Evolutionary conservation across 1,139 yeast genomes (phyloP).

Genomic region (Candida sp.): DNA sequence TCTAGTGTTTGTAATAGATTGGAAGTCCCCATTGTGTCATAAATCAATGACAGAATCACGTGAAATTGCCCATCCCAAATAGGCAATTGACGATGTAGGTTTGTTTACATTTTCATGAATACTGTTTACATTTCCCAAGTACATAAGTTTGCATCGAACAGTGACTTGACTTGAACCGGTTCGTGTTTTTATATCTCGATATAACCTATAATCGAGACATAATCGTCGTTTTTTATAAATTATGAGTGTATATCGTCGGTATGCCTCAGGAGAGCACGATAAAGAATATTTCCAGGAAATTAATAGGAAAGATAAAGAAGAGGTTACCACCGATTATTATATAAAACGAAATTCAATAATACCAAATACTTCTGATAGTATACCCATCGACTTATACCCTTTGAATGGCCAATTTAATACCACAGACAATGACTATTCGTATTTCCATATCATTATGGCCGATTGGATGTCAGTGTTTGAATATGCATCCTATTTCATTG

Average conservation of each 20-base stretch:
- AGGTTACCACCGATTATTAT: background rate
- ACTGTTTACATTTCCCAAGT: too few species aligned
- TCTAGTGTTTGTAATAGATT: too few species aligned
- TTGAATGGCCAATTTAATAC: constrained; percentile 10
- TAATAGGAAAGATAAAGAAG: background rate
- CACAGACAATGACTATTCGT: constrained; percentile 8
- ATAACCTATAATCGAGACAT: background rate
- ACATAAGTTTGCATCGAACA: background rate
- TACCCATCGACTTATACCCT: constrained; percentile 1
- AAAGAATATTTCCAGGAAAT: constrained; percentile 15
- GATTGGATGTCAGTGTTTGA: constrained; percentile 45
- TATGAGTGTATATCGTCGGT: constrained; percentile 33
- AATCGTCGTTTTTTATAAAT: background rate
- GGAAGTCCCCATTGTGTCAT: background rate
- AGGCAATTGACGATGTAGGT: background rate
- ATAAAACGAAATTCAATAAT: background rate
- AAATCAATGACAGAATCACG: background rate
- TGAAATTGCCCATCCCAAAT: background rate
- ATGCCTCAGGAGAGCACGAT: constrained; percentile 39
- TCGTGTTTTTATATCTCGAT: background rate
- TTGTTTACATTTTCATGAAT: background rate
- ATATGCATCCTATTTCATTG: constrained; percentile 53
- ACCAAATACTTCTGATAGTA: background rate
- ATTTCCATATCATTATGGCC: constrained; percentile 5
- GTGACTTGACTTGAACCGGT: background rate